Conservation (phyloP, 108 stramenopile genomes). For the Skeletonema grethae region DNA sequence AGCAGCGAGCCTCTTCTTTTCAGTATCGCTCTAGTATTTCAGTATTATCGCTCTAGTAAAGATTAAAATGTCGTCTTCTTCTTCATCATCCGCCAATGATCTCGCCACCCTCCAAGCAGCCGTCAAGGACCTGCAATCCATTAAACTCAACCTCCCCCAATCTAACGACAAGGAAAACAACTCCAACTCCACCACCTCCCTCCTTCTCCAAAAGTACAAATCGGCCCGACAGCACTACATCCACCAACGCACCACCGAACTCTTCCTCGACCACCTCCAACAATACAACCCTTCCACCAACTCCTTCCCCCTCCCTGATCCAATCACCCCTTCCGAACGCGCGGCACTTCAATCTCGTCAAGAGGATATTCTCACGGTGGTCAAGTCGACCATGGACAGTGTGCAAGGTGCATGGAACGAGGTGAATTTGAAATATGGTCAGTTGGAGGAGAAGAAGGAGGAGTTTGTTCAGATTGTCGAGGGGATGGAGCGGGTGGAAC, state of each 20-base stretch:
- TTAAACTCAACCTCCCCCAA: constrained; percentile 19
- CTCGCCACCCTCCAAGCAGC: constrained; percentile 31
- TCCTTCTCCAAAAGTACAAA: constrained; percentile 44
- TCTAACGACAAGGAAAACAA: constrained; percentile 1
- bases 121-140: constrained; percentile 29
- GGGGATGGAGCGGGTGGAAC: constrained; percentile 27
- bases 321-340: constrained; percentile 13
- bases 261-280: constrained; percentile 37
- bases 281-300: constrained; percentile 17
- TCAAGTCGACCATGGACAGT: constrained; percentile 17
- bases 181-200: constrained; percentile 4
- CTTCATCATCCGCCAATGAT: constrained; percentile 6
- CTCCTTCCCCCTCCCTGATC: constrained; percentile 22
- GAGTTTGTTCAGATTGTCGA: constrained; percentile 37
- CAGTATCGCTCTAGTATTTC: no score
- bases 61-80: constrained; percentile 2
- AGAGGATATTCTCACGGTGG: constrained; percentile 2
- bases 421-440: constrained; percentile 13
- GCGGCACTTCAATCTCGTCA: constrained; percentile 11
- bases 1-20: background rate
- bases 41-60: no score
- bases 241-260: constrained; percentile 37
- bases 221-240: constrained; percentile 53
- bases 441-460: constrained; percentile 30
- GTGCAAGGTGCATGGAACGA: constrained; percentile 8